These are phyloP conservation scores for Starmera pachycereana DNA, from an alignment of 805 yeast species.

Conservation along the genomic window DNA sequence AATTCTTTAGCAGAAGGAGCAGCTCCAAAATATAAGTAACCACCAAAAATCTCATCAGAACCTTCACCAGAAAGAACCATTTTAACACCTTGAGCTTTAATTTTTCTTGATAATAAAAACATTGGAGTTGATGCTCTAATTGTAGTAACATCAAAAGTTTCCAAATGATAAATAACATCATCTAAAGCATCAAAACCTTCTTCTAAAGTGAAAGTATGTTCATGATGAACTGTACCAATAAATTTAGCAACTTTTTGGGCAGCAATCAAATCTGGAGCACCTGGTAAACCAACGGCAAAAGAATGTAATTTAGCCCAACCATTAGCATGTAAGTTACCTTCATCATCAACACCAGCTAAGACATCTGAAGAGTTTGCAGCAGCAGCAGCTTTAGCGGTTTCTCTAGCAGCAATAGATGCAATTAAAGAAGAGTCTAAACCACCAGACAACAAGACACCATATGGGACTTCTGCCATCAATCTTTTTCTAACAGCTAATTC, in stretches of 20 bases:
- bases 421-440: conserved; percentile 95
- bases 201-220: conserved; percentile 92
- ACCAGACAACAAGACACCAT: conserved; percentile 94
- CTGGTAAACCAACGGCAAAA: conserved; percentile 93
- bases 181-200: conserved; percentile 94
- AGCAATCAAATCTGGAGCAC: conserved; percentile 95
- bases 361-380: conserved; percentile 34
- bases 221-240: conserved; percentile 95
- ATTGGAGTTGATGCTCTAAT: conserved; percentile 99
- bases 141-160: conserved; percentile 97
- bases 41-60: conserved; percentile 98
- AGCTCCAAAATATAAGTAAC: conserved; percentile 92
- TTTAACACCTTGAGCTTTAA: conserved; percentile 99
- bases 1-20: conserved; percentile 92
- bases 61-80: conserved; percentile 99
- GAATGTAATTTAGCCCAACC: conserved; percentile 85
- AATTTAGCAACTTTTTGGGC: conserved; percentile 94
- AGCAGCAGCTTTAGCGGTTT: conserved; percentile 66
- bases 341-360: conserved; percentile 86
- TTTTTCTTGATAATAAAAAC: conserved; percentile 92
- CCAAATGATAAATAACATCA: conserved; percentile 92
- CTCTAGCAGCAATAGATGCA: conserved; percentile 96
- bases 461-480: conserved; percentile 99
- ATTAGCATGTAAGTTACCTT: conserved; percentile 70
- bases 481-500: conserved; percentile 97